phyloP scores from a whole-genome alignment of 2,329 filamentous ascomycete genomes.

The Curvularia verruculosa region DNA sequence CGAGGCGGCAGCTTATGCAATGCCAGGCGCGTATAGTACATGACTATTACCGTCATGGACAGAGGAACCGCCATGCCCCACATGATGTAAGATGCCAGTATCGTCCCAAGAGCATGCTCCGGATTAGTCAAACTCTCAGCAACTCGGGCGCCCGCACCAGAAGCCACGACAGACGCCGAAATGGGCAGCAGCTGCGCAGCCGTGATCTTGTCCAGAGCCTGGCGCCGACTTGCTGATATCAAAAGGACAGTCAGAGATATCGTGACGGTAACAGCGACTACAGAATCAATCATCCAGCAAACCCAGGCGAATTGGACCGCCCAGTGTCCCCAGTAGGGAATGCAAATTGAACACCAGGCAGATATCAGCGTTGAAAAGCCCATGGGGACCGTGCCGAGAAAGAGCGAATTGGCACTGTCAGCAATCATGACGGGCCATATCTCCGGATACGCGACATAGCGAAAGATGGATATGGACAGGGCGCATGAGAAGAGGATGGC shows the following conservation, averaged over 20 bases:
- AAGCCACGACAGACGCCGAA: conserved; percentile 68
- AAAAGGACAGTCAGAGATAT: conserved; percentile 59
- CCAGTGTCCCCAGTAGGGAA: conserved; percentile 65
- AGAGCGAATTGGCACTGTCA: conserved; percentile 70
- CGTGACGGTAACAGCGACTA: conserved; percentile 53
- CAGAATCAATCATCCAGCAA: conserved; percentile 58
- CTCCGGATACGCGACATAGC: conserved; percentile 69
- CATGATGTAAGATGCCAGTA: conserved; percentile 70
- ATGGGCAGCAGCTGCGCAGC: conserved; percentile 70
- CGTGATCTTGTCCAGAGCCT: conserved; percentile 58
- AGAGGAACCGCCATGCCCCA: conserved; percentile 70
- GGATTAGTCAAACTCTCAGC: conserved; percentile 64
- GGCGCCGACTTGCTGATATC: conserved; percentile 53
- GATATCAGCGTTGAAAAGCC: conserved; percentile 71
- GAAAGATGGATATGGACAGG: conserved; percentile 60
- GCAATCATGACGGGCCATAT: conserved; percentile 70
- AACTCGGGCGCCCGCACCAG: conserved; percentile 68
- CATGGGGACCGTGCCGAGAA: conserved; percentile 72
- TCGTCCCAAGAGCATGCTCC: conserved; percentile 63
- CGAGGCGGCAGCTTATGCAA: conserved; percentile 69
- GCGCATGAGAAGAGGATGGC: conserved; percentile 63
- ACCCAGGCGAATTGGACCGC: conserved; percentile 56
- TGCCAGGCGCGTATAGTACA: conserved; percentile 73
- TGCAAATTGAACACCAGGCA: conserved; percentile 66
- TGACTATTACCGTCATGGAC: conserved; percentile 66